Evolutionary conservation across 1,284 basidiomycete genomes (phyloP).

Genomic region (Cutaneotrichosporon sp.): DNA sequence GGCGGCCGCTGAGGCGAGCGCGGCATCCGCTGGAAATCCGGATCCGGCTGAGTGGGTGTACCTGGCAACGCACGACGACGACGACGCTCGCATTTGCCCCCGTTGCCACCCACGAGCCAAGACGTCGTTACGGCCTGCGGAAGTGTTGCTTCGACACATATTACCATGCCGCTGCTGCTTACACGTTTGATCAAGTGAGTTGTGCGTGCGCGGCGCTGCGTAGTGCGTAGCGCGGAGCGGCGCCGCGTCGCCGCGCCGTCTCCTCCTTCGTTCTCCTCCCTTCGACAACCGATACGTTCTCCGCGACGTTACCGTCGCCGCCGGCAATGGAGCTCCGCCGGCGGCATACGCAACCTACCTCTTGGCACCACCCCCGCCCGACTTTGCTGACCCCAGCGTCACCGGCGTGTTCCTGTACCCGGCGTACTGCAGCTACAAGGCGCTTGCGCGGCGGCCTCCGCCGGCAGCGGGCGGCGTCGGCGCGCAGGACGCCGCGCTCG

Average conservation of each 20-base stretch:
- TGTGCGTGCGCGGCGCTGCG: too few species aligned
- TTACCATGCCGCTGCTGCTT: conserved; percentile 11
- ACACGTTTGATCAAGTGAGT: conserved; percentile 14
- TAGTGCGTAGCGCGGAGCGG: too few species aligned
- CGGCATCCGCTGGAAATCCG: too few species aligned
- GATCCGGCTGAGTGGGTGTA: too few species aligned
- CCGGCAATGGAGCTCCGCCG: too few species aligned
- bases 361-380: neutral
- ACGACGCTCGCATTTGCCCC: too few species aligned
- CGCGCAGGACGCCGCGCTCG: conserved; percentile 52
- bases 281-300: neutral
- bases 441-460: conserved; percentile 55
- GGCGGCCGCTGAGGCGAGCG: too few species aligned
- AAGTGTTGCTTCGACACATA: too few species aligned
- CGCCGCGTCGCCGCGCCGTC: neutral
- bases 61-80: too few species aligned
- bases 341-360: neutral
- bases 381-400: conserved; percentile 24
- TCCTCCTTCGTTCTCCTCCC: neutral
- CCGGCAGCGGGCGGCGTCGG: conserved; percentile 53
- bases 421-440: conserved; percentile 49
- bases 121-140: too few species aligned
- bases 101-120: too few species aligned
- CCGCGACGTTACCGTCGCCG: too few species aligned
- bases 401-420: conserved; percentile 47